These are phyloP conservation scores for Beauveria sp. DNA, from an alignment of 2,329 filamentous ascomycete species.

Conservation along the genomic window DNA sequence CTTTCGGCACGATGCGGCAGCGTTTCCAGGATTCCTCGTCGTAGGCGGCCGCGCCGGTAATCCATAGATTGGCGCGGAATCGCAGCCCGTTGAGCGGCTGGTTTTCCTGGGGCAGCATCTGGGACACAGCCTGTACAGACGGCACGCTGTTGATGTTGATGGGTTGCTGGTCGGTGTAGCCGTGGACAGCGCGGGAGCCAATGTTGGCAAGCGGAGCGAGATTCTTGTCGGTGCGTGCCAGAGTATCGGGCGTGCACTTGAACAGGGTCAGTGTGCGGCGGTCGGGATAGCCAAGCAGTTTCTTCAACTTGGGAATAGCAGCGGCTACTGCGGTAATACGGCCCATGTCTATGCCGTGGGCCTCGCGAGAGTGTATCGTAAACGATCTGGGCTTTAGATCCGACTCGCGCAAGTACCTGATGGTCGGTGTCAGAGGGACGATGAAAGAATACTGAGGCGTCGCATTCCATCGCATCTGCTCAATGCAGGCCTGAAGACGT, in stretches of 20 bases:
- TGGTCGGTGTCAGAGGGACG: neutral
- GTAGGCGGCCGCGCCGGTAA: constrained; percentile 13
- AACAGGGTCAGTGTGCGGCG: constrained; percentile 12
- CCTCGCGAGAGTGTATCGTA: constrained; percentile 14
- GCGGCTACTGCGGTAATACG: constrained; percentile 12
- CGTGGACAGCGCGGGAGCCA: constrained; percentile 15
- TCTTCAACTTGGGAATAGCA: constrained; percentile 14
- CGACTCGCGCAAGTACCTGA: neutral
- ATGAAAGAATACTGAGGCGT: neutral
- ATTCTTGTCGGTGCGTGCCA: constrained; percentile 13
- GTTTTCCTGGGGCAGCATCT: constrained; percentile 12
- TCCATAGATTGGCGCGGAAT: constrained; percentile 17
- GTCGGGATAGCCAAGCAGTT: constrained; percentile 10
- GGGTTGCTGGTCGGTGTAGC: constrained; percentile 17
- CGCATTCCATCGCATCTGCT: neutral
- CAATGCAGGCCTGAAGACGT: neutral
- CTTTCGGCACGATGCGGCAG: constrained; percentile 11
- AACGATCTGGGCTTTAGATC: constrained; percentile 9
- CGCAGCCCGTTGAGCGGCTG: constrained; percentile 14
- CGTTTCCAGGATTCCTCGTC: constrained; percentile 16
- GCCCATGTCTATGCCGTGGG: constrained; percentile 13
- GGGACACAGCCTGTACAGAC: constrained; percentile 16
- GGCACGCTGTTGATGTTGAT: constrained; percentile 16
- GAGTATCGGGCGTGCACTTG: constrained; percentile 12
- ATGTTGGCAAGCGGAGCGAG: constrained; percentile 14